phyloP scores from a whole-genome alignment of 1,139 yeast species.

The Suhomyces guaymorum region DNA sequence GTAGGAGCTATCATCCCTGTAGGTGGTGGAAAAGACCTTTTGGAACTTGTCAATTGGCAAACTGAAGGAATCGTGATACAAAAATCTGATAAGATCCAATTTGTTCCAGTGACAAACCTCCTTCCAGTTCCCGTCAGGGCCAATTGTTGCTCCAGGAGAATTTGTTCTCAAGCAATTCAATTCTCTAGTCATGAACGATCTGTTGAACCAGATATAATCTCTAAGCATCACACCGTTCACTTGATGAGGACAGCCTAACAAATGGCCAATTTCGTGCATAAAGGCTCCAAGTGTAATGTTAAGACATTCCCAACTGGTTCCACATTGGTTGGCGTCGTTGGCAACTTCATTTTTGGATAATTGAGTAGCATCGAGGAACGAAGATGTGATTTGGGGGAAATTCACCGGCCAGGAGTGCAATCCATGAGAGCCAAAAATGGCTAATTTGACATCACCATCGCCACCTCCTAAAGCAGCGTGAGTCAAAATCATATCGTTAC shows the following conservation, averaged over 20 bases:
- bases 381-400: slow-evolving; percentile 66
- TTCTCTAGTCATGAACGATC: slow-evolving; percentile 81
- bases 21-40: slow-evolving; percentile 31
- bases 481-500: slow-evolving; percentile 61
- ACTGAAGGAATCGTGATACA: slow-evolving; percentile 78
- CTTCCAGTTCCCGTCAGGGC: slow-evolving; percentile 57
- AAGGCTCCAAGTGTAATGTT: slow-evolving; percentile 90
- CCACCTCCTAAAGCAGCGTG: slow-evolving; percentile 98
- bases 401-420: slow-evolving; percentile 85
- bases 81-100: slow-evolving; percentile 72
- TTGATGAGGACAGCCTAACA: slow-evolving; percentile 90
- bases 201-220: slow-evolving; percentile 76
- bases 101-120: slow-evolving; percentile 78
- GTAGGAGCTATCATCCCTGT: slow-evolving; percentile 21
- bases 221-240: slow-evolving; percentile 87
- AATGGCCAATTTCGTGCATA: slow-evolving; percentile 93
- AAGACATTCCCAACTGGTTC: slow-evolving; percentile 87
- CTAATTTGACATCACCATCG: slow-evolving; percentile 63
- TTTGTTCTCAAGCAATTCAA: slow-evolving; percentile 50
- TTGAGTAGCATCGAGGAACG: slow-evolving; percentile 70
- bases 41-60: slow-evolving; percentile 61
- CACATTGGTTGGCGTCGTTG: slow-evolving; percentile 81
- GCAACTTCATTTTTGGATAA: slow-evolving; percentile 73
- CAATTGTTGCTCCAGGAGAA: slow-evolving; percentile 44
- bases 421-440: slow-evolving; percentile 94